Percentiles rank a stretch among this genome's conserved stretches.
Conservation (phyloP, 2,329 filamentous ascomycete species). For the Ophiocordyceps australis region DNA sequence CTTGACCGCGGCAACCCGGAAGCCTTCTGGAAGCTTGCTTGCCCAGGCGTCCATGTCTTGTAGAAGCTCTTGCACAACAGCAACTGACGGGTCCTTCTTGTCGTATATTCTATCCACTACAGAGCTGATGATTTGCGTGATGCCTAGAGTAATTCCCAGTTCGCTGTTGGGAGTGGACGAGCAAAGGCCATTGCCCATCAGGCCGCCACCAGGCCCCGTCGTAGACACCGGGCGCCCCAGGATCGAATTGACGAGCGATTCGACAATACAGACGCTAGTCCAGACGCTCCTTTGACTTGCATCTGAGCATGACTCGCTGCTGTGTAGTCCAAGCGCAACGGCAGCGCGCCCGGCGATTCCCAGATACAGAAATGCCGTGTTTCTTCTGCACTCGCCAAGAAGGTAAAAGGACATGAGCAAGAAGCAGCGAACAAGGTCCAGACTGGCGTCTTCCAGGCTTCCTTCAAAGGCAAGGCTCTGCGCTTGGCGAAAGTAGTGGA, state of each 20-base stretch:
- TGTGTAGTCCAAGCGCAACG: constrained; percentile 35
- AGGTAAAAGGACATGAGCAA: constrained; percentile 40
- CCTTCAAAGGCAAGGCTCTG: constrained; percentile 27
- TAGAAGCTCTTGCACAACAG: constrained; percentile 19
- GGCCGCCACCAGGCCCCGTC: constrained; percentile 10
- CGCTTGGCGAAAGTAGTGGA: constrained; percentile 25
- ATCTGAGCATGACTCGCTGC: constrained; percentile 11
- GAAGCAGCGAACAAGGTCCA: constrained; percentile 31
- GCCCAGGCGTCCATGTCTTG: constrained; percentile 25
- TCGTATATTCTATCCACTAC: constrained; percentile 23
- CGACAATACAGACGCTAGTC: constrained; percentile 18
- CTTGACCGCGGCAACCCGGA: no score
- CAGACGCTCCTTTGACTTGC: constrained; percentile 10
- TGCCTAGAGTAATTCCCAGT: no score
- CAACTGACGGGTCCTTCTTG: constrained; percentile 12
- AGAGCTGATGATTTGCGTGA: constrained; percentile 23
- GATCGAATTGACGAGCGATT: constrained; percentile 18
- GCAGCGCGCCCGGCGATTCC: constrained; percentile 39
- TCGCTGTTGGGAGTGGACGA: no score
- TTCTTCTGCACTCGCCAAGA: constrained; percentile 37
- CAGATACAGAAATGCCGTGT: constrained; percentile 44
- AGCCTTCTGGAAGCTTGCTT: constrained; percentile 18
- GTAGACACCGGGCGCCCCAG: constrained; percentile 18
- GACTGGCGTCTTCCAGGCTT: constrained; percentile 33
- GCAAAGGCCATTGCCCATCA: no score